Percentiles rank a stretch among this genome's conserved stretches.
phyloP scores from a whole-genome alignment of 2,329 filamentous ascomycete species.

The Coccinonectria pachysandricola region DNA sequence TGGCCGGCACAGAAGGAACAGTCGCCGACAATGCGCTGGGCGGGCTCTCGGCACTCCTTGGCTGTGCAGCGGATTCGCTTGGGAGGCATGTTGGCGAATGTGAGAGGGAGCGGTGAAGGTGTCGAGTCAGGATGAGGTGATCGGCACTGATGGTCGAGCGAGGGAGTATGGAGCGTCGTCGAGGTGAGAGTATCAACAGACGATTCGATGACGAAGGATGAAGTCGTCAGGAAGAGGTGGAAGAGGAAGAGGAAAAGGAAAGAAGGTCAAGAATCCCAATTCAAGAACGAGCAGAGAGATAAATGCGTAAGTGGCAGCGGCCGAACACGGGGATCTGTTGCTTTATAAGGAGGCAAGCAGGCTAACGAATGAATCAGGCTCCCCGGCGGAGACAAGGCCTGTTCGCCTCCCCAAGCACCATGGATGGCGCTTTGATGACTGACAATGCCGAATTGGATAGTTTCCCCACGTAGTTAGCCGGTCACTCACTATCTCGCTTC shows the following conservation, averaged over 20 bases:
- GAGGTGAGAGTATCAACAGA: background rate
- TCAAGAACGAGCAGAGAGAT: constrained; percentile 9
- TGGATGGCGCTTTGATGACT: no score
- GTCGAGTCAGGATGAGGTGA: background rate
- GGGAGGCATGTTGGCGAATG: constrained; percentile 42
- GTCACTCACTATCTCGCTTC: no score
- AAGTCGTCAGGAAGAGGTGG: constrained; percentile 6
- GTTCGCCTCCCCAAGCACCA: constrained; percentile 21
- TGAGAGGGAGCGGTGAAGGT: constrained; percentile 4
- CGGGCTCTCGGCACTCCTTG: constrained; percentile 78
- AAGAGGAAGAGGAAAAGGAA: constrained; percentile 7
- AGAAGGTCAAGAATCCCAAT: no score
- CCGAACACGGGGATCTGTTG: constrained; percentile 7
- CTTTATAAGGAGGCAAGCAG: constrained; percentile 19
- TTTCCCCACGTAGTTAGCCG: no score
- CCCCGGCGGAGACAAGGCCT: constrained; percentile 16
- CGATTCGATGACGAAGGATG: constrained; percentile 7
- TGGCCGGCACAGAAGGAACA: constrained; percentile 91
- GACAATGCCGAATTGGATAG: no score
- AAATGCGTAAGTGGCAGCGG: constrained; percentile 6
- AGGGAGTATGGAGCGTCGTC: background rate
- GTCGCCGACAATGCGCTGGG: constrained; percentile 90
- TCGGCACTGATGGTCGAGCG: background rate
- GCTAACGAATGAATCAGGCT: constrained; percentile 23
- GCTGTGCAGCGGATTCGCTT: constrained; percentile 79